Conservation (phyloP, 1,284 basidiomycete species). For the Cystobasidium sp. region DNA sequence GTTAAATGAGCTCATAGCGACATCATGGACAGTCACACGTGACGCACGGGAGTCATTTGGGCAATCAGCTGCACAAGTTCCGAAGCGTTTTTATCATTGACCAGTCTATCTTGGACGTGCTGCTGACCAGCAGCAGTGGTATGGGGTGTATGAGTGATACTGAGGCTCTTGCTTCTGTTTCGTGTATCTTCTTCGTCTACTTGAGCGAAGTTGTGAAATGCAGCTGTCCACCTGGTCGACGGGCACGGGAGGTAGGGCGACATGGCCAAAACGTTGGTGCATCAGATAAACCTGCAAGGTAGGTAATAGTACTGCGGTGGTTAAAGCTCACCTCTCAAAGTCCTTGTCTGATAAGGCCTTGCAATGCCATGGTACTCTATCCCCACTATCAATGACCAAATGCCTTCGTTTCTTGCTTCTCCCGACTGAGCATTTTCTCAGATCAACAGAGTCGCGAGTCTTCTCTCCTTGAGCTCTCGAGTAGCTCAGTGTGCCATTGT, state of each 20-base stretch:
- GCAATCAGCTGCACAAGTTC: conserved; percentile 31
- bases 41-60: conserved; percentile 30
- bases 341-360: conserved; percentile 17
- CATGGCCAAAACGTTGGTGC: not conserved
- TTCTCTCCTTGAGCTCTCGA: conserved; percentile 37
- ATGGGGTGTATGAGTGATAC: not conserved
- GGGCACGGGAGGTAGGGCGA: not conserved
- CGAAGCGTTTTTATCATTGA: conserved; percentile 21
- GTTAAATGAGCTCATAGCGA: not conserved
- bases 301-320: not conserved
- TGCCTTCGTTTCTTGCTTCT: conserved; percentile 39
- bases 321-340: conserved; percentile 27
- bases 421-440: conserved; percentile 32
- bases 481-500: conserved; percentile 30
- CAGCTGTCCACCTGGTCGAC: conserved; percentile 28
- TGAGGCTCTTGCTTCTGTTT: not conserved
- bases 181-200: conserved; percentile 24
- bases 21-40: not conserved
- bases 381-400: conserved; percentile 36
- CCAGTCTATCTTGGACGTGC: conserved; percentile 1
- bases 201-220: conserved; percentile 36
- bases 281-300: not conserved
- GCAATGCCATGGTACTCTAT: conserved; percentile 42
- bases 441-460: conserved; percentile 31
- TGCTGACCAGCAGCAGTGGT: not conserved